Evolutionary conservation across 805 yeast genomes (phyloP), one percentile per base, ranked within the genome.

Genomic region (Torulaspora microellipsoides): DNA sequence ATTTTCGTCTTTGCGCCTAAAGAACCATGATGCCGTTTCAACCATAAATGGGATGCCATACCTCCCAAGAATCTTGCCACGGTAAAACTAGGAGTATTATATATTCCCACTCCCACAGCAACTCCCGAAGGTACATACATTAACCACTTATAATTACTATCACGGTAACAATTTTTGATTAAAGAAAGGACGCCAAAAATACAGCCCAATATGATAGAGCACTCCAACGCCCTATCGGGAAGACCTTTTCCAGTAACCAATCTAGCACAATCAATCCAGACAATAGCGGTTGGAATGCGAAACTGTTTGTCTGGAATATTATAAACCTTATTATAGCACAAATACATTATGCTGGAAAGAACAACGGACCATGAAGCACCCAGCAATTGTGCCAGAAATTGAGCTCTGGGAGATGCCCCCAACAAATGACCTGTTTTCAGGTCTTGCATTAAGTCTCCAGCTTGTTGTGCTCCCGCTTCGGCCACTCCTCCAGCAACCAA

Each of bases 391-490:
- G 97, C 98, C 15, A 80, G 60, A 55, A 93, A 90, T 65, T 93
- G 99, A 3, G 95, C 95, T 48, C 75, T 77, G 13, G 96, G 96
- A 0, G 95, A 85, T 0, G 98, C 97, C 12, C 95, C 95, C 2
- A 91, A 58, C 41, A 91, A 65, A 64, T 86, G 91, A 0, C 98
- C 98, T 0, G 99, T 90, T 62, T 93, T 93, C 54, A 91, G 71
- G 66, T 93, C 98, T 68, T 91, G 99, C 95, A 93, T 86, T 59
- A 91, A 71, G 66, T 91, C 99, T 27, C 99, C 98, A 2, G 98
- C 97, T 66, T 91, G 99, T 67, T 93, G 98, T 2, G 99, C 96
- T 8, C 98, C 98, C 0, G 98, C 97, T 67, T 91, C 99, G 1
- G 98, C 95, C 33, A 91, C 81, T 11, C 96, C 99, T 13, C 99